Conservation (phyloP, 768 basidiomycete genomes). For the Lentinula guzmanii region DNA sequence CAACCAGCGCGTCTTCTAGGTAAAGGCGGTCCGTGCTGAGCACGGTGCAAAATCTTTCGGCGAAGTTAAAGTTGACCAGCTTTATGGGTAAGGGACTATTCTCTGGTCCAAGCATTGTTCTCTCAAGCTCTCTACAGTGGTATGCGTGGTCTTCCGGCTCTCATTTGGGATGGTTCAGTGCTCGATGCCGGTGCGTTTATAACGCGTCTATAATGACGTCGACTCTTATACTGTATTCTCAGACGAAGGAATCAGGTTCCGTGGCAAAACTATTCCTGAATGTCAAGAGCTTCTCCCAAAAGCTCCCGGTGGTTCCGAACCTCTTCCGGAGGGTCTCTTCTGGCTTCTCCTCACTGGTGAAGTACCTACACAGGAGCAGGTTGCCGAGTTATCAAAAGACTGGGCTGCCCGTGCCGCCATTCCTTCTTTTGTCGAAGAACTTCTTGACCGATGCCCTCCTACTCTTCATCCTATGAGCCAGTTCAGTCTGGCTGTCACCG, state of each 20-base stretch:
- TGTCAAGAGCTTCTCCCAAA: constrained; percentile 83
- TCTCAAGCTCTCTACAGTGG: constrained; percentile 39
- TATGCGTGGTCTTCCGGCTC: constrained; percentile 85
- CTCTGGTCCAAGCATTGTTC: background rate
- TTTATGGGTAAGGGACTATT: constrained; percentile 61
- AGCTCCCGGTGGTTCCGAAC: constrained; percentile 82
- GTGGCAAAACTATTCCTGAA: constrained; percentile 92
- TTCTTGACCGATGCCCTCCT: constrained; percentile 88
- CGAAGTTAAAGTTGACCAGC: constrained; percentile 84
- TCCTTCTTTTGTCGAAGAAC: constrained; percentile 93
- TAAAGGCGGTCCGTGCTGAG: constrained; percentile 75
- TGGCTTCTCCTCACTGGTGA: constrained; percentile 96
- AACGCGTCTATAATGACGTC: background rate
- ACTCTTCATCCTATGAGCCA: constrained; percentile 99
- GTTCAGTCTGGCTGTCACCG: constrained; percentile 93
- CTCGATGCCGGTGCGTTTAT: constrained; percentile 73
- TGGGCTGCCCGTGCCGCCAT: constrained; percentile 92
- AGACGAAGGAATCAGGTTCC: constrained; percentile 98
- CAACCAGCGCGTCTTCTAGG: constrained; percentile 33
- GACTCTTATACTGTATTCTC: constrained; percentile 8
- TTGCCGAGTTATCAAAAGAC: constrained; percentile 78
- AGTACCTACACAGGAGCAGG: constrained; percentile 87
- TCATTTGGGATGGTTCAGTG: constrained; percentile 98
- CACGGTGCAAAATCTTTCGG: constrained; percentile 95
- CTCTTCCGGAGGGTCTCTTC: constrained; percentile 90